Evolutionary conservation across 129 eudicot genomes (phyloP).

Genomic region (Artemisia annua): DNA sequence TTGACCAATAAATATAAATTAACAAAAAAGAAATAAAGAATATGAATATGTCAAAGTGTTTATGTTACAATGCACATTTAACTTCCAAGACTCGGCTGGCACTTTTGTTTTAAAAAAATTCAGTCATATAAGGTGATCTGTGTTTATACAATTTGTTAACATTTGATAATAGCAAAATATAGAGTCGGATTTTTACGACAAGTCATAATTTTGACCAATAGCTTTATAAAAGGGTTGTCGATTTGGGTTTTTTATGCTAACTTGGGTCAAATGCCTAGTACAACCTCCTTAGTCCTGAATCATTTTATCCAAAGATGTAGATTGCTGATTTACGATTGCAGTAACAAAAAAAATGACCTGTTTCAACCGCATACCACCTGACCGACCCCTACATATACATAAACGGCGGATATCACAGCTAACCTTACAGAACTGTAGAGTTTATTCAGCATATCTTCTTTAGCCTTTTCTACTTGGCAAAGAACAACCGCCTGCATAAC

Average conservation of each 20-base stretch:
- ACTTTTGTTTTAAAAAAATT: no score
- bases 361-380: no score
- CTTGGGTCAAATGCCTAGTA: no score
- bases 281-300: no score
- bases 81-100: not conserved
- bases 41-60: not conserved
- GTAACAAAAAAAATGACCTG: no score
- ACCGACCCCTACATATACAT: no score
- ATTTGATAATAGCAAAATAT: not conserved
- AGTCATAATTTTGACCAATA: no score
- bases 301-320: no score
- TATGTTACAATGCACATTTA: not conserved
- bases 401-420: conserved; percentile 18
- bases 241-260: no score
- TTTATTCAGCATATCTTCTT: conserved; percentile 99
- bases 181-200: not conserved
- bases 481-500: conserved; percentile 91
- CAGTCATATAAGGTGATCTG: not conserved
- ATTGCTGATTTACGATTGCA: no score
- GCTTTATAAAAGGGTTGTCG: no score
- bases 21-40: not conserved
- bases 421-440: conserved; percentile 95
- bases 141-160: not conserved
- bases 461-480: conserved; percentile 99
- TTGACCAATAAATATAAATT: conserved; percentile 11